Evolutionary conservation across 306 rosid genomes (phyloP).

Genomic region (Senna tora): DNA sequence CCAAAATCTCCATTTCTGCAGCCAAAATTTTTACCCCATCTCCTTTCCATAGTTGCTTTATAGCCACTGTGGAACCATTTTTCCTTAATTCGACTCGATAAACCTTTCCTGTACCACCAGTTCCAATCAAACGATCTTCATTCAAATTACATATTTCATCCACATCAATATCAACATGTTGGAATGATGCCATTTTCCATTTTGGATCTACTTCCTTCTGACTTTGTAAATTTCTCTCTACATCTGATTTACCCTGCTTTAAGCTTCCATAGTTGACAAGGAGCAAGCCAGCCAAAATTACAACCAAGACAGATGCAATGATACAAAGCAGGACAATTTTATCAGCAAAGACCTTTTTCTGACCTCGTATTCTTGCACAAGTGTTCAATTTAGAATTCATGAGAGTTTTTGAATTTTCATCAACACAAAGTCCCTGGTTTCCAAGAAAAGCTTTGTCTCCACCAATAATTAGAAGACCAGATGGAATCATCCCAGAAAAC

Average conservation of each 20-base stretch:
- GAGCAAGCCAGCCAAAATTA: slow-evolving; percentile 52
- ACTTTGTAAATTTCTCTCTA: slow-evolving; percentile 37
- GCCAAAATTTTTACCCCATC: slow-evolving; percentile 67
- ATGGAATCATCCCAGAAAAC: slow-evolving; percentile 72
- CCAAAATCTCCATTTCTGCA: slow-evolving; percentile 91
- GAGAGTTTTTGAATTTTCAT: slow-evolving; percentile 44
- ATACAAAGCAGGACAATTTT: slow-evolving; percentile 57
- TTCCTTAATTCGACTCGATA: slow-evolving; percentile 73
- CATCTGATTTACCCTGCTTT: slow-evolving; percentile 44
- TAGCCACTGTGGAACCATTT: slow-evolving; percentile 67
- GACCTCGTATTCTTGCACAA: slow-evolving; percentile 49
- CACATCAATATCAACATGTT: slow-evolving; percentile 70
- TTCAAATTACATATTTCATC: slow-evolving; percentile 74
- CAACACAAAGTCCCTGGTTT: slow-evolving; percentile 76
- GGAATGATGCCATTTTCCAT: slow-evolving; percentile 82
- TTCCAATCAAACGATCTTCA: slow-evolving; percentile 80
- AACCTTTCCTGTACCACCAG: slow-evolving; percentile 90
- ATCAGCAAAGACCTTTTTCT: slow-evolving; percentile 41
- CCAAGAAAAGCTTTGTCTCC: slow-evolving; percentile 73
- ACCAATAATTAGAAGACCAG: slow-evolving; percentile 66
- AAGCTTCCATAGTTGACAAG: slow-evolving; percentile 55
- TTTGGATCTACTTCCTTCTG: slow-evolving; percentile 53
- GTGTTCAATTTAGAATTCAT: slow-evolving; percentile 50
- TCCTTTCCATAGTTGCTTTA: slow-evolving; percentile 75
- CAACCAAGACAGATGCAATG: slow-evolving; percentile 50